These are phyloP conservation scores for Trypanosoma melophagium DNA, from an alignment of 208 protist species.

Conservation along the genomic window DNA sequence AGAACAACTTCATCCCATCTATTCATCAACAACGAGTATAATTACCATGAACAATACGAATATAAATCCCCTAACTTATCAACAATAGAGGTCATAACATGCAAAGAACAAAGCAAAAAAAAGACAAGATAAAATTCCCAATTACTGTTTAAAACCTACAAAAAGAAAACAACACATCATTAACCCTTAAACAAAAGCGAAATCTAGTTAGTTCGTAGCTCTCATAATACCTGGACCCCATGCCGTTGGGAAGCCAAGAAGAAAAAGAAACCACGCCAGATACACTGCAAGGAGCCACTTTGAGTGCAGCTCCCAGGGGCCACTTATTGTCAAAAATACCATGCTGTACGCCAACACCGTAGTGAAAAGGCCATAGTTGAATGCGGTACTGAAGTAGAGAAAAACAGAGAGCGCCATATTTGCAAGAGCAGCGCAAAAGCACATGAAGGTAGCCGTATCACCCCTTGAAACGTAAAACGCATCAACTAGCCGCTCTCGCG, in stretches of 20 bases:
- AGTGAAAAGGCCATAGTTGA: constrained; percentile 24
- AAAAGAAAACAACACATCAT: constrained; percentile 14
- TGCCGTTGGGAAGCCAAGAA: constrained; percentile 8
- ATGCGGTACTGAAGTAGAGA: constrained; percentile 21
- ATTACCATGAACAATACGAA: constrained; percentile 9
- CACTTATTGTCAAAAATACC: background rate
- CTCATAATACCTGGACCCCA: constrained; percentile 19
- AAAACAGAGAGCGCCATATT: constrained; percentile 24
- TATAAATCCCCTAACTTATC: background rate
- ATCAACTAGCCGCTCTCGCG: too few species aligned
- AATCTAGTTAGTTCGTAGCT: constrained; percentile 1
- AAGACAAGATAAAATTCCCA: background rate
- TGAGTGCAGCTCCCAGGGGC: background rate
- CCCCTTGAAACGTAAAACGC: too few species aligned
- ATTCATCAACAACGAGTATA: too few species aligned
- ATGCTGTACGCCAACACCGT: constrained; percentile 19
- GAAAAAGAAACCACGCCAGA: constrained; percentile 16
- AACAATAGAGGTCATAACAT: background rate
- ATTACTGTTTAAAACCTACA: background rate
- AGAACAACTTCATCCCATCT: too few species aligned
- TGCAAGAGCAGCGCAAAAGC: constrained; percentile 5
- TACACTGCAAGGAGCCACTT: constrained; percentile 6
- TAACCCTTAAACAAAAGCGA: background rate
- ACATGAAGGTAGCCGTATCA: background rate
- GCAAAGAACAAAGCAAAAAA: background rate